Base-by-base conservation (phyloP, 2,329 filamentous ascomycete species). In the Cercospora janseana region DNA sequence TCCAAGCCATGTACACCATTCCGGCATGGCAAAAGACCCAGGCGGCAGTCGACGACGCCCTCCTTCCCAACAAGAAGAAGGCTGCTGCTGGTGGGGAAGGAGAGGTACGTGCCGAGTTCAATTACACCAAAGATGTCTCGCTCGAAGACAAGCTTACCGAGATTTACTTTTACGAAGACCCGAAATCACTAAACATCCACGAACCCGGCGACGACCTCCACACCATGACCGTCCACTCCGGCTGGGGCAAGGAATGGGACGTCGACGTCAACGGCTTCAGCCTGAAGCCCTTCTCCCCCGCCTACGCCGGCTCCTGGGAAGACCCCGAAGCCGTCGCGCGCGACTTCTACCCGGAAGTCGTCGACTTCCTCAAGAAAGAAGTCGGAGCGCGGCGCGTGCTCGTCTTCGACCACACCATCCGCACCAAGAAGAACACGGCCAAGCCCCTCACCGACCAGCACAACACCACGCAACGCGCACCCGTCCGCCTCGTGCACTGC, bases 361-460 rank as follows among this genome's bases (percentile, higher is more conserved):
- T 76, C 23, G 66, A 72, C 15, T 68, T 77, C 47, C 54, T 77
- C 10, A 75, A 75, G 50, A 66, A 69, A 47, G 70, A 70, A 20
- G 67, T 70, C 3, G 73, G 74, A 12, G 74, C 72, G 6, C 69
- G 67, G 18, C 64, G 68, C 3, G 64, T 76, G 24, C 66, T 76
- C 42, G 74, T 78, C 46, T 77, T 77, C 60, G 75, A 77, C 60
- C 75, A 77, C 53, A 77, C 73, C 4, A 75, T 77, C 54, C 71
- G 75, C 20, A 70, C 70, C 1, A 61, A 65, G 24, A 53, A 58
- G 3, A 66, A 69, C 31, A 62, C 61, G 24, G 49, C 52, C 13
- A 70, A 70, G 48, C 58, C 59, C 28, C 56, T 70, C 31, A 70
- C 68, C 9, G 61, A 69, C 16, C 64, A 70, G 46, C 63, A 60